Percentiles rank a stretch among this genome's conserved stretches.
Evolutionary conservation across 2,329 filamentous ascomycete genomes (phyloP).

Genomic region (Gremmenia infestans): DNA sequence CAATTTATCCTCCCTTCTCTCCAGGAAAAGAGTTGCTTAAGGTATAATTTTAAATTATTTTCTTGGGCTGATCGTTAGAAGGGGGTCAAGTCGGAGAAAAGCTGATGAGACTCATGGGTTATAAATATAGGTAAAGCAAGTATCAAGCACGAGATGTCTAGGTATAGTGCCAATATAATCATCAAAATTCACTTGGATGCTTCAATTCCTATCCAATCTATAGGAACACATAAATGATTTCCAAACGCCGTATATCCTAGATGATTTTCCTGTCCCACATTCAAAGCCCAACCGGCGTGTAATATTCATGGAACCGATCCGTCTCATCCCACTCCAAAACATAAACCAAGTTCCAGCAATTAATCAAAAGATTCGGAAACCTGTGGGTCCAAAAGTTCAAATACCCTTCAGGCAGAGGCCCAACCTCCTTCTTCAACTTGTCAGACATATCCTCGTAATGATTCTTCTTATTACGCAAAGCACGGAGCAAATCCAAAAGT

Average conservation of each 20-base stretch:
- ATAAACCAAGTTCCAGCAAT: conserved; percentile 57
- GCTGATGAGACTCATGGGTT: too few species aligned
- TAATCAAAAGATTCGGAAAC: conserved; percentile 63
- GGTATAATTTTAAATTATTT: too few species aligned
- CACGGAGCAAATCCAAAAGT: conserved; percentile 81
- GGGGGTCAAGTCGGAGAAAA: too few species aligned
- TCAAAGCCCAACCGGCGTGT: conserved; percentile 38
- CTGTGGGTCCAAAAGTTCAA: conserved; percentile 62
- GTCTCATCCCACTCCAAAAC: conserved; percentile 48
- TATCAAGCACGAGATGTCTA: too few species aligned
- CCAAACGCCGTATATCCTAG: neutral
- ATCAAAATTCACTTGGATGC: too few species aligned
- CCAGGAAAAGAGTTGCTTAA: too few species aligned
- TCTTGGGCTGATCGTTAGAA: too few species aligned
- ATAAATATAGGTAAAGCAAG: too few species aligned
- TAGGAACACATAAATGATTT: neutral
- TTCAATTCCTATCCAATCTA: neutral
- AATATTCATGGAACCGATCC: conserved; percentile 66
- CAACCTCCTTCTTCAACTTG: conserved; percentile 63
- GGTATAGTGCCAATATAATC: too few species aligned
- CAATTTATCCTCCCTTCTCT: too few species aligned
- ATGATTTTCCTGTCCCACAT: neutral
- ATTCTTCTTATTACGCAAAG: conserved; percentile 91
- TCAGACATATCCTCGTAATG: conserved; percentile 97
- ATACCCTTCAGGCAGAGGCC: conserved; percentile 59